Base-by-base conservation (phyloP, 2,329 filamentous ascomycete species). In the Claviceps arundinis region DNA sequence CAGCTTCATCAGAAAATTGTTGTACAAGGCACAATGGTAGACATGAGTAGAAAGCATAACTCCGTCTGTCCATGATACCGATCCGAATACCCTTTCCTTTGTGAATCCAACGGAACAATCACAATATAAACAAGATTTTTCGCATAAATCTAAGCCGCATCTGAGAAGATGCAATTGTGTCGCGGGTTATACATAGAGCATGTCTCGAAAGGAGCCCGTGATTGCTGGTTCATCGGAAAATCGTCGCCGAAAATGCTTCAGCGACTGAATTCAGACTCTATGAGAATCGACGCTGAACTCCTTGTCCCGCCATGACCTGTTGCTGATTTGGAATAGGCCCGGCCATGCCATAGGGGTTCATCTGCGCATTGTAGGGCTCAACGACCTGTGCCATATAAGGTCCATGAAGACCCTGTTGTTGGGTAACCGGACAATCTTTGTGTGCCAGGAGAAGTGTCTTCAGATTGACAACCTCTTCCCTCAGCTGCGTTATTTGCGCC, bases 371-470 rank as follows among this genome's bases (percentile, higher is more conserved):
- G 56, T 71, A 78, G 0, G 75, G 70, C 54, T 80, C 76, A 60
- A 78, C 75, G 14, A 73, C 68, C 57, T 76, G 76, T 46, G 77
- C 74, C 71, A 82, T 75, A 56, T 73, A 80, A 1, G 71, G 72
- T 4, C 72, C 70, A 50, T 80, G 76, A 2, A 93, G 72, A 24
- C 68, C 68, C 67, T 96, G 90, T 46, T 88, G 84, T 65, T 94
- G 87, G 3, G 89, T 89, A 7, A 97, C 86, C 0, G 91, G 89
- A 60, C 93, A 97, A 65, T 97, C 91, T 65, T 97, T 97, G 69
- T 98, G 93, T 0, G 90, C 90, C 22, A 97, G 76, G 2, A 98
- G 75, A 0, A 97, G 74, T 0, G 90, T 95, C 73, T 96, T 97
- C 43, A 98, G 77, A 57, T 91, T 94, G 47, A 97, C 88, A 54